These are phyloP conservation scores for Phytophthora pini DNA, from an alignment of 352 stramenopile genomes.

Conservation along the genomic window DNA sequence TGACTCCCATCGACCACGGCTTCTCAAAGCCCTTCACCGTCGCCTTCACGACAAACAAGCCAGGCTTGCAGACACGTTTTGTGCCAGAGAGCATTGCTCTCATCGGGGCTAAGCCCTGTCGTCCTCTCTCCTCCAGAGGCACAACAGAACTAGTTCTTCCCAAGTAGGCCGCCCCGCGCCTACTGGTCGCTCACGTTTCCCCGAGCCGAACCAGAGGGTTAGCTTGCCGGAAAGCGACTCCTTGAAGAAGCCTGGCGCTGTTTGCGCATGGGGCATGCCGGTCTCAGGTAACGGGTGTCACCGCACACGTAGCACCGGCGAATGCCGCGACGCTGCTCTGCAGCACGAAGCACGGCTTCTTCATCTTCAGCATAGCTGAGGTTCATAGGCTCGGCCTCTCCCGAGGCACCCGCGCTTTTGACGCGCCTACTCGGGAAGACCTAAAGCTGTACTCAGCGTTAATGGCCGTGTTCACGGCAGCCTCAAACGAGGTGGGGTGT, in stretches of 20 bases:
- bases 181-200: neutral
- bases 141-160: neutral
- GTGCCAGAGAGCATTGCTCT: constrained; percentile 1
- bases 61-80: constrained; percentile 11
- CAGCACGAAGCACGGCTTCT: constrained; percentile 57
- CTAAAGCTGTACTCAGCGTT: too few relatives aligned
- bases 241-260: too few relatives aligned
- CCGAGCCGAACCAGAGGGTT: neutral
- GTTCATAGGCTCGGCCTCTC: neutral
- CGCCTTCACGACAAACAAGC: constrained; percentile 6
- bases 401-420: too few relatives aligned
- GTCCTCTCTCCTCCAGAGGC: neutral
- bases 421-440: too few relatives aligned
- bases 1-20: constrained; percentile 6
- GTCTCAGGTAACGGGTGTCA: constrained; percentile 15
- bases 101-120: constrained; percentile 1
- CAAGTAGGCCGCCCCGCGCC: too few relatives aligned
- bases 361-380: constrained; percentile 51
- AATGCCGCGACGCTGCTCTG: constrained; percentile 43
- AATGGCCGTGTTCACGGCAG: too few relatives aligned
- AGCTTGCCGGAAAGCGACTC: too few relatives aligned
- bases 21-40: neutral
- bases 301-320: constrained; percentile 4
- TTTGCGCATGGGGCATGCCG: too few relatives aligned
- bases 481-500: too few relatives aligned